Base-by-base conservation (phyloP, 2,329 filamentous ascomycete genomes). In the Cytospora leucostoma region DNA sequence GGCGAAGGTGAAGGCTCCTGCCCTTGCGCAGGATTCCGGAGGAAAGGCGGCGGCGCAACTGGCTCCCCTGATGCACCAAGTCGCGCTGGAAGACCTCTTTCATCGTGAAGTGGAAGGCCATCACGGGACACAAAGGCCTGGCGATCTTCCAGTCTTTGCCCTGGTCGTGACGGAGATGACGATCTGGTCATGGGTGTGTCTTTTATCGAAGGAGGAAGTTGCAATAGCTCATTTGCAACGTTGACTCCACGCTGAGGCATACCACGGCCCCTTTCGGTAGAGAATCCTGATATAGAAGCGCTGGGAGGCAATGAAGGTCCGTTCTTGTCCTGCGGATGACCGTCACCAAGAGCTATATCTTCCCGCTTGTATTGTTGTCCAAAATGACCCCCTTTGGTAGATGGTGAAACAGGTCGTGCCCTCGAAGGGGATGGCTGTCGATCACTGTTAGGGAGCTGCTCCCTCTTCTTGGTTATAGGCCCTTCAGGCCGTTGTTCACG, bases 401-500 rank as follows among this genome's bases (percentile, higher is more conserved):
- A 34, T 33, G 57, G 57, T 12, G 55, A 57, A 32, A 37, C 13
- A 34, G 21, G 15, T n/a, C 54, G 27, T n/a, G 37, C 32, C 3
- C 15, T 50, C 7, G 33, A 27, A 33, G 56, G 56, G 47, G 54
- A 56, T n/a, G 15, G 38, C 17, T 47, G 55, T 19, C 55, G 55
- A 19, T 38, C 38, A n/a, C 37, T 38, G 17, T 19, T 19, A 21
- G 44, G 44, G 5, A 21, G 7, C 44, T 47, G 44, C 7, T 47
- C 44, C 5, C 12, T 19, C 12, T 10, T 17, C 8, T 47, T n/a
- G 19, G 21, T 17, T 47, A 7, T 47, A 3, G 44, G n/a, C 19
- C 55, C 34, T 7, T 38, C 55, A 57, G 38, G 12, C 12, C 55
- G 27, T 35, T 38, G 38, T 13, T 38, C 55, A 13, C 38, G 38